Percentiles rank a stretch among this genome's conserved stretches.
Conservation (phyloP, 176 grass and related monocot genomes). For the Otatea glauca region DNA sequence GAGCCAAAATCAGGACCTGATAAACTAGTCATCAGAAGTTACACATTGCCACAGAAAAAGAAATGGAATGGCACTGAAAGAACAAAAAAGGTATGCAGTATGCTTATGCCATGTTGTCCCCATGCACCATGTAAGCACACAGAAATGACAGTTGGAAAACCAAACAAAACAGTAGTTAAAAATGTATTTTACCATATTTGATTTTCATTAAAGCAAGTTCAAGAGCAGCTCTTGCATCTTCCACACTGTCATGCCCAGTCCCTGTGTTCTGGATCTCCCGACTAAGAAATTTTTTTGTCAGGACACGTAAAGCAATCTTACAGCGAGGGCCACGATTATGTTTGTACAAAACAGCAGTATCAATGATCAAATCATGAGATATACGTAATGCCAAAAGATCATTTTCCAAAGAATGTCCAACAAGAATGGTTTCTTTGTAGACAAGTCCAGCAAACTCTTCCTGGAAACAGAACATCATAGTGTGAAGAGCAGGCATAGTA, state of each 20-base stretch:
- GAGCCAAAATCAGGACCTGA: constrained; percentile 95
- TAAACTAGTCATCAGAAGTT: constrained; percentile 44
- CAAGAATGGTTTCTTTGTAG: constrained; percentile 89
- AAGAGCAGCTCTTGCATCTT: constrained; percentile 91
- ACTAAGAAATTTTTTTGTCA: constrained; percentile 72
- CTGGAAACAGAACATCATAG: constrained; percentile 54
- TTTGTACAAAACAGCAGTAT: constrained; percentile 88
- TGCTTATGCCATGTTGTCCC: constrained; percentile 7
- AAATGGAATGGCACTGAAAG: neutral
- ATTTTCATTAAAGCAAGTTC: constrained; percentile 90
- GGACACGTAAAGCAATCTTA: constrained; percentile 88
- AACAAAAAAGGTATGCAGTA: neutral
- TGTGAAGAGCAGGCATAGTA: constrained; percentile 33
- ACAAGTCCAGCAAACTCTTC: constrained; percentile 79
- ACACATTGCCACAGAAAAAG: neutral
- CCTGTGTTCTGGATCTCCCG: constrained; percentile 69
- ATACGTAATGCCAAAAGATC: constrained; percentile 80
- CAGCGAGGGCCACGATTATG: constrained; percentile 56
- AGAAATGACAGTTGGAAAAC: constrained; percentile 20
- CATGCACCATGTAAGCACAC: neutral
- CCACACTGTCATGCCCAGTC: constrained; percentile 85
- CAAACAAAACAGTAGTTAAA: constrained; percentile 9
- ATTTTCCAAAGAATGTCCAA: constrained; percentile 98
- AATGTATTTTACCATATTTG: constrained; percentile 62
- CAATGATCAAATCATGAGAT: constrained; percentile 81